A percentile compares a stretch with the other conserved stretches of the same genome.
phyloP scores from a whole-genome alignment of 345 rosid genomes.

The Eucalyptus sideroxylon region DNA sequence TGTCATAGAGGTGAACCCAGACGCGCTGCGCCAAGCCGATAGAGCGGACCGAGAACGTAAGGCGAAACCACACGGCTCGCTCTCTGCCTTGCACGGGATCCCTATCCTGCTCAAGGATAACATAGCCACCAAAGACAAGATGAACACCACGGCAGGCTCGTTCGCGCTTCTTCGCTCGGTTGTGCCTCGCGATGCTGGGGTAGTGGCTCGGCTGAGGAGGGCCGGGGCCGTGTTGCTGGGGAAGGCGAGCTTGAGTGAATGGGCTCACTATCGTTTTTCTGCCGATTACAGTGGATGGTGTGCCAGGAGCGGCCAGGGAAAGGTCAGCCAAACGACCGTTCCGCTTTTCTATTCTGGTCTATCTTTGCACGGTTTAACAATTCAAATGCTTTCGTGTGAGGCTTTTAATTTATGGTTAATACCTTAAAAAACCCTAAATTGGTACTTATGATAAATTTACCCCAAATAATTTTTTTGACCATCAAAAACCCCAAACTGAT shows the following conservation, averaged over 20 bases:
- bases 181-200: conserved; percentile 52
- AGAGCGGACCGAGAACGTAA: conserved; percentile 42
- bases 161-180: conserved; percentile 47
- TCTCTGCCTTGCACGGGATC: conserved; percentile 40
- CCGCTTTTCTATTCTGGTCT: neutral
- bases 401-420: neutral
- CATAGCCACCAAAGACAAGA: conserved; percentile 46
- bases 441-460: no score
- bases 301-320: conserved; percentile 57
- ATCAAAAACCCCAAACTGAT: no score
- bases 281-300: conserved; percentile 23
- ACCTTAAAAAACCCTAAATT: no score
- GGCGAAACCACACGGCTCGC: neutral
- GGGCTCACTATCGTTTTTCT: conserved; percentile 1
- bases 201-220: conserved; percentile 37
- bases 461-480: no score
- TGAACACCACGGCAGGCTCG: conserved; percentile 69
- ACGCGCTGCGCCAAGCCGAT: conserved; percentile 43
- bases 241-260: no score
- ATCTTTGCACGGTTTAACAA: neutral
- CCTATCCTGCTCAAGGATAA: conserved; percentile 60
- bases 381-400: neutral
- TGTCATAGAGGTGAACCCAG: conserved; percentile 67
- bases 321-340: conserved; percentile 13
- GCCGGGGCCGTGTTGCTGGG: conserved; percentile 36